Conservation (phyloP, 768 basidiomycete genomes). For the Russula abietina region DNA sequence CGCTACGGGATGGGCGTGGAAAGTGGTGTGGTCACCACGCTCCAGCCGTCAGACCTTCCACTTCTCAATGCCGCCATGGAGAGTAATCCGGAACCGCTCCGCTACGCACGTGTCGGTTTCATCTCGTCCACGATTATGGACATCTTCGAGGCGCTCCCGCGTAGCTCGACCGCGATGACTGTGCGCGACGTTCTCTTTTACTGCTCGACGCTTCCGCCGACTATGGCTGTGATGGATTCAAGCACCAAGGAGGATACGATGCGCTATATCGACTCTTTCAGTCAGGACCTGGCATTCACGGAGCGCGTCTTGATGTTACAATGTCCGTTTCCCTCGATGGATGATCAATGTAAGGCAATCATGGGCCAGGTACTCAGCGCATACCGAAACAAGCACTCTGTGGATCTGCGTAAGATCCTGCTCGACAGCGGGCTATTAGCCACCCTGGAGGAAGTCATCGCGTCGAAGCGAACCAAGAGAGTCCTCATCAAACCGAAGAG, state of each 20-base stretch:
- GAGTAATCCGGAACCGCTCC: conserved; percentile 44
- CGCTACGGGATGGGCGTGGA: conserved; percentile 62
- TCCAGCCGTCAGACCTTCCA: conserved; percentile 56
- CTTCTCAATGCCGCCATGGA: conserved; percentile 52
- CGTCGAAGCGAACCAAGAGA: conserved; percentile 28
- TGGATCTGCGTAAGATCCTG: conserved; percentile 40
- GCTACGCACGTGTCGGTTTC: conserved; percentile 44
- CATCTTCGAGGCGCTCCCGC: conserved; percentile 41
- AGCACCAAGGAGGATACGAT: conserved; percentile 31
- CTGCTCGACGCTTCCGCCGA: conserved; percentile 40
- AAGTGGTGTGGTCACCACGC: conserved; percentile 68
- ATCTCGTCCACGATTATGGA: conserved; percentile 27
- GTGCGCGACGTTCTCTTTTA: conserved; percentile 47
- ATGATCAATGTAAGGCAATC: conserved; percentile 33
- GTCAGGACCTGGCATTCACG: conserved; percentile 35
- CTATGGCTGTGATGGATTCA: conserved; percentile 37
- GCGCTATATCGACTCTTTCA: conserved; percentile 40
- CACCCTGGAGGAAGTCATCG: conserved; percentile 40
- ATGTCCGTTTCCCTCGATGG: conserved; percentile 53
- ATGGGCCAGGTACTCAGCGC: conserved; percentile 37
- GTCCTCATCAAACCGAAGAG: conserved; percentile 4
- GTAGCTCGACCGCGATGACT: conserved; percentile 35
- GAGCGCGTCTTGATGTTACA: conserved; percentile 44
- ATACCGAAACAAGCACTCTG: conserved; percentile 38
- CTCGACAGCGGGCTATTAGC: conserved; percentile 36